Conservation (phyloP, 2,329 filamentous ascomycete genomes). For the Amesomyces nigricolor region DNA sequence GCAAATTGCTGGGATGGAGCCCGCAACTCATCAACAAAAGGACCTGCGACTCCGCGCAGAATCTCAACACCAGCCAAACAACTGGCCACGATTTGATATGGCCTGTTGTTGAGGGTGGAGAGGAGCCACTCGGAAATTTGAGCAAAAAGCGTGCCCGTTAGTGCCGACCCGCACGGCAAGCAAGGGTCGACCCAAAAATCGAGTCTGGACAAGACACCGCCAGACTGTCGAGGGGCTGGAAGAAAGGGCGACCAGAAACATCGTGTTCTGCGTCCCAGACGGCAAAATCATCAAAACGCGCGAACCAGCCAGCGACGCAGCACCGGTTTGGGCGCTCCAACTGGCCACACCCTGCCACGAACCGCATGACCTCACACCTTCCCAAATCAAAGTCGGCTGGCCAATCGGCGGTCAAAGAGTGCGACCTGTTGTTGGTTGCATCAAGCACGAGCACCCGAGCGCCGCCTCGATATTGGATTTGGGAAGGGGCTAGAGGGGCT, state of each 20-base stretch:
- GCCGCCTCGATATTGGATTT: too few relatives aligned
- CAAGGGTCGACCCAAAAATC: background rate
- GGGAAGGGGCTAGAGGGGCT: too few relatives aligned
- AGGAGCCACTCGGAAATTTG: conserved; percentile 20
- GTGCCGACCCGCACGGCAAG: background rate
- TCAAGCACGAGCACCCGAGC: too few relatives aligned
- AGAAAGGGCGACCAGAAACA: too few relatives aligned
- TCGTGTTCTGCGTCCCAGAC: background rate
- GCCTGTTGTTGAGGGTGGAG: conserved; percentile 6
- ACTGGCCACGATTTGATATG: conserved; percentile 1
- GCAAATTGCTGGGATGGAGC: background rate
- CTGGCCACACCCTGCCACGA: background rate
- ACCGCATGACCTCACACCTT: background rate
- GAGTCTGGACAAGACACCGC: too few relatives aligned
- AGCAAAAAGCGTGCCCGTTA: background rate
- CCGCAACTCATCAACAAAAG: background rate
- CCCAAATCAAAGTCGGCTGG: conserved; percentile 3
- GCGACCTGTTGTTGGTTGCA: background rate
- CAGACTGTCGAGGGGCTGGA: too few relatives aligned
- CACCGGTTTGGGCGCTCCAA: background rate
- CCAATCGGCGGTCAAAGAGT: conserved; percentile 5
- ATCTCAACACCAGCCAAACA: background rate
- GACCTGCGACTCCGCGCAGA: conserved; percentile 4
- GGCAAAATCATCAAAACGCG: background rate
- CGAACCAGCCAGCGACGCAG: background rate